Conservation (phyloP, 495 filamentous ascomycete species). For the Letharia columbiana region DNA sequence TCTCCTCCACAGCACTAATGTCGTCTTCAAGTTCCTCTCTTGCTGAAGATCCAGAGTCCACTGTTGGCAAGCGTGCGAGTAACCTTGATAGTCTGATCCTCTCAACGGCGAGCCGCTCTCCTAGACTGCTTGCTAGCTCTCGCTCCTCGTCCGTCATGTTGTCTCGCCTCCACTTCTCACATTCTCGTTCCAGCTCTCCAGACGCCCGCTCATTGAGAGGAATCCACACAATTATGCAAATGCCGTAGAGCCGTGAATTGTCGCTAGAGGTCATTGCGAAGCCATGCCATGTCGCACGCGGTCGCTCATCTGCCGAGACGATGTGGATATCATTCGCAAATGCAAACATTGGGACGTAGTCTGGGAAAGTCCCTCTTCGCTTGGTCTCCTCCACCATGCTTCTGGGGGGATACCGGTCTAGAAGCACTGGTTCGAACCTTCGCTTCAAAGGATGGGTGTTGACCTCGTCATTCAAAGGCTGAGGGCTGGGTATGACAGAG, state of each 20-base stretch:
- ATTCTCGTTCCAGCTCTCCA: constrained; percentile 80
- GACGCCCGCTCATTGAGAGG: constrained; percentile 74
- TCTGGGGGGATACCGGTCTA: constrained; percentile 87
- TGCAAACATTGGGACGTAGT: constrained; percentile 98
- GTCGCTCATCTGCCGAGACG: constrained; percentile 87
- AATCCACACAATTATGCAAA: constrained; percentile 88
- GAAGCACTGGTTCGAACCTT: constrained; percentile 84
- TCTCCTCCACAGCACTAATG: constrained; percentile 93
- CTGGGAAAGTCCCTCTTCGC: constrained; percentile 80
- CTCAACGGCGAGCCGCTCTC: constrained; percentile 81
- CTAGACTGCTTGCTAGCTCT: constrained; percentile 86
- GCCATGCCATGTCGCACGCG: constrained; percentile 93
- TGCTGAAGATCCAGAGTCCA: constrained; percentile 68
- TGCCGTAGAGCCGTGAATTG: constrained; percentile 82
- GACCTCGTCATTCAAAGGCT: constrained; percentile 80
- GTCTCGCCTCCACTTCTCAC: constrained; percentile 84
- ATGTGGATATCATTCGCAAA: constrained; percentile 98
- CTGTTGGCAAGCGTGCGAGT: constrained; percentile 68
- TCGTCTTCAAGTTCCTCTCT: constrained; percentile 83
- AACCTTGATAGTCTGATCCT: constrained; percentile 83
- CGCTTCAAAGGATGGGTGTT: constrained; percentile 93
- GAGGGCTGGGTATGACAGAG: constrained; percentile 88
- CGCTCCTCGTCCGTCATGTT: constrained; percentile 96
- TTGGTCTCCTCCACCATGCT: constrained; percentile 71
- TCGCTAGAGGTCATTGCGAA: constrained; percentile 96